Evolutionary conservation across 768 basidiomycete species (phyloP).

Genomic region (Termitomyces bulborhizus): DNA sequence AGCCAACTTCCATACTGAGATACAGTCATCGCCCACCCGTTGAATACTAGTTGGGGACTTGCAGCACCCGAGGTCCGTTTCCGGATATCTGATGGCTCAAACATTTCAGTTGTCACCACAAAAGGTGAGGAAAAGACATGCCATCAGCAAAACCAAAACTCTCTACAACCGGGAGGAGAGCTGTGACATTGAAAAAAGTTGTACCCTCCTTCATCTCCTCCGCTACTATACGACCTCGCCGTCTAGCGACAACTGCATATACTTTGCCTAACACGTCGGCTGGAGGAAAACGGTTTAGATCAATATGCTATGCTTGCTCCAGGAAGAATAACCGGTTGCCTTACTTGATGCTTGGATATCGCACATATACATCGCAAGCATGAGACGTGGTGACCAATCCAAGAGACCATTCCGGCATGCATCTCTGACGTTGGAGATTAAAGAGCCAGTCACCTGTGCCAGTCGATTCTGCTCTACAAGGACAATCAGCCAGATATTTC

Average conservation of each 20-base stretch:
- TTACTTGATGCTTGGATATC: slow-evolving; percentile 96
- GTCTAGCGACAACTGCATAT: slow-evolving; percentile 88
- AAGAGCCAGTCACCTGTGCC: slow-evolving; percentile 83
- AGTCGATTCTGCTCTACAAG: slow-evolving; percentile 67
- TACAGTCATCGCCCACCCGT: slow-evolving; percentile 51
- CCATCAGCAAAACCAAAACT: slow-evolving; percentile 98
- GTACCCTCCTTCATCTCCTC: slow-evolving; percentile 99
- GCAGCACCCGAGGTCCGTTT: slow-evolving; percentile 96
- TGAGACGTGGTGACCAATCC: slow-evolving; percentile 96
- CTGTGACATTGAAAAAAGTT: slow-evolving; percentile 86
- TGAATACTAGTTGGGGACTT: slow-evolving; percentile 95
- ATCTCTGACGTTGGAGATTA: slow-evolving; percentile 86
- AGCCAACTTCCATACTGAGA: not conserved
- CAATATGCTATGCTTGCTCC: slow-evolving; percentile 1
- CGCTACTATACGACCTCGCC: slow-evolving; percentile 87
- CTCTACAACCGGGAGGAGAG: slow-evolving; percentile 91
- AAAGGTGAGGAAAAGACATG: slow-evolving; percentile 25
- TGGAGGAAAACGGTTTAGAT: slow-evolving; percentile 30
- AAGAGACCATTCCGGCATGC: slow-evolving; percentile 84
- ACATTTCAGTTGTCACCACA: slow-evolving; percentile 7
- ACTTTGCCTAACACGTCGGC: slow-evolving; percentile 98
- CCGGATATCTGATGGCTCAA: slow-evolving; percentile 67
- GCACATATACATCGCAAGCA: slow-evolving; percentile 98
- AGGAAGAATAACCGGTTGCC: slow-evolving; percentile 21
- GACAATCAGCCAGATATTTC: slow-evolving; percentile 12